phyloP scores from a whole-genome alignment of 805 yeast genomes.

The Blastobotrys chiropterorum region DNA sequence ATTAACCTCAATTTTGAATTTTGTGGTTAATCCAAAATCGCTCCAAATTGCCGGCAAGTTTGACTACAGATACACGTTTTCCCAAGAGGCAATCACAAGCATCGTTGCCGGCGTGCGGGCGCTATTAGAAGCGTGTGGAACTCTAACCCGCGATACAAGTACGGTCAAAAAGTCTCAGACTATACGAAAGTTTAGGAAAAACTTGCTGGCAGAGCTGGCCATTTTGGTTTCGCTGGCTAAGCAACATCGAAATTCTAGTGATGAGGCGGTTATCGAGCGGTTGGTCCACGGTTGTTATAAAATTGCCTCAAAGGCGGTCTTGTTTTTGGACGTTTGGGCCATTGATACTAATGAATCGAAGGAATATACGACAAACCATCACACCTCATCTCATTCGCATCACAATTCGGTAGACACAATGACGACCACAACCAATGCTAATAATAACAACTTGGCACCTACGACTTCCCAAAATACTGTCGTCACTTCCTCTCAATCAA shows the following conservation, averaged over 20 bases:
- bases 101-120: conserved; percentile 35
- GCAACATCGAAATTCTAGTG: conserved; percentile 27
- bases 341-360: conserved; percentile 17
- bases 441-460: neutral
- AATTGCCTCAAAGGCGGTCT: conserved; percentile 29
- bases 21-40: conserved; percentile 30
- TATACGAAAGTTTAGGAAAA: conserved; percentile 30
- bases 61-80: conserved; percentile 25
- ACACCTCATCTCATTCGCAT: neutral
- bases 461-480: neutral
- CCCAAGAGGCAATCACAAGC: conserved; percentile 33
- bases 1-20: conserved; percentile 31
- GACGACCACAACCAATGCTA: neutral
- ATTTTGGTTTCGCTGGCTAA: conserved; percentile 34
- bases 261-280: conserved; percentile 27
- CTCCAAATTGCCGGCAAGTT: conserved; percentile 17
- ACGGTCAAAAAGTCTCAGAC: conserved; percentile 26
- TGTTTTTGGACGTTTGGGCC: conserved; percentile 28
- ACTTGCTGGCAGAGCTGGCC: conserved; percentile 35
- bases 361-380: neutral
- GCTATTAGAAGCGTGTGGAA: conserved; percentile 30
- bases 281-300: conserved; percentile 29
- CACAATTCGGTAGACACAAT: neutral
- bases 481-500: neutral
- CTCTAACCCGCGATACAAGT: conserved; percentile 31